These are phyloP conservation scores for Pichia kudriavzevii DNA, from an alignment of 1,139 yeast species.

Conservation along the genomic window DNA sequence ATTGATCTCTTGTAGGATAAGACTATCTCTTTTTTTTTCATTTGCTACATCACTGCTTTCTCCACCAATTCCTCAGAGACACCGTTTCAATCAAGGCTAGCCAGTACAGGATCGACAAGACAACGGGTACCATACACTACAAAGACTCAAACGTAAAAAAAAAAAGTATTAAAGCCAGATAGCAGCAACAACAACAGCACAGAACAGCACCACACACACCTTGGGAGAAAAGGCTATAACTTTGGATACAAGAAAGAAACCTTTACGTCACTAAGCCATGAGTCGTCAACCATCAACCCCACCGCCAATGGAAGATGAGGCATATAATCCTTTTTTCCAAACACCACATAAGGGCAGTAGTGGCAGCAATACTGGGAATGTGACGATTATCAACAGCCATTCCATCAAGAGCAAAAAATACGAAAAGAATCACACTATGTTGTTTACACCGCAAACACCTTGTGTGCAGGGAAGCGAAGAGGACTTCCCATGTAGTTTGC, in stretches of 20 bases:
- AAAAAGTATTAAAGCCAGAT: no score
- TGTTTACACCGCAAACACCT: slow-evolving; percentile 23
- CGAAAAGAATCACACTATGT: slow-evolving; percentile 6
- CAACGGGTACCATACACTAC: slow-evolving; percentile 1
- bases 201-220: no score
- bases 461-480: slow-evolving; percentile 14
- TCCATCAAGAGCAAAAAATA: neutral
- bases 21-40: no score
- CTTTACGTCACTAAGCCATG: slow-evolving; percentile 8
- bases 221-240: no score
- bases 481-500: slow-evolving; percentile 1
- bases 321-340: slow-evolving; percentile 7
- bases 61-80: no score
- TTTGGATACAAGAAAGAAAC: no score
- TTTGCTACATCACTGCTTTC: no score
- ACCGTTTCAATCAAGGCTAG: no score
- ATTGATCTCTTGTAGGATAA: no score
- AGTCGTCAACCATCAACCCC: slow-evolving; percentile 24
- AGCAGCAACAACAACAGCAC: no score
- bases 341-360: slow-evolving; percentile 10
- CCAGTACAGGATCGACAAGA: no score
- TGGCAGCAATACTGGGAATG: neutral
- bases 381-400: neutral
- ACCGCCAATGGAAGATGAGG: slow-evolving; percentile 14
- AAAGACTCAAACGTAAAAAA: neutral